Conservation (phyloP, 1,284 basidiomycete genomes). For the Termitomyces sp. region DNA sequence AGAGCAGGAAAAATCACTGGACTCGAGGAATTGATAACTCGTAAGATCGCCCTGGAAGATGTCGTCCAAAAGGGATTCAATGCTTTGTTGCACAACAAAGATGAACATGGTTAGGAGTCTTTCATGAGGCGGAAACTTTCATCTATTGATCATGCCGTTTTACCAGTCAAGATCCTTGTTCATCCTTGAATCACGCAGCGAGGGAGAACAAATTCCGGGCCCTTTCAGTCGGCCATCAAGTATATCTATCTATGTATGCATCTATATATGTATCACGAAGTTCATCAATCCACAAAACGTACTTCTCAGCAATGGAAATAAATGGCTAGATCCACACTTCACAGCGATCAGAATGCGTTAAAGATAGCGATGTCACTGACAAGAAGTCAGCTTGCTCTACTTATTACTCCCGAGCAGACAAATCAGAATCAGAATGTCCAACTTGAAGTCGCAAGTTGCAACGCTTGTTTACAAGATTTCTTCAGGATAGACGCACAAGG, state of each 20-base stretch:
- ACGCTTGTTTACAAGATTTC: too few species aligned
- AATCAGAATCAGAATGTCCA: too few species aligned
- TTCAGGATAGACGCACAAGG: neutral
- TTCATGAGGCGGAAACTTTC: neutral
- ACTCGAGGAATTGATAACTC: conserved; percentile 28
- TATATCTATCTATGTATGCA: neutral
- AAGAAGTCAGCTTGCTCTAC: neutral
- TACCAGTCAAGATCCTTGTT: conserved; percentile 6
- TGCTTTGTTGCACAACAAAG: conserved; percentile 25
- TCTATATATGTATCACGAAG: neutral
- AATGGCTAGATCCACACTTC: neutral
- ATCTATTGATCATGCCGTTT: neutral
- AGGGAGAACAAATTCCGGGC: neutral
- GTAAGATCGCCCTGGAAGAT: conserved; percentile 25
- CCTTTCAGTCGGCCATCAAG: neutral
- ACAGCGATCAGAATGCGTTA: neutral
- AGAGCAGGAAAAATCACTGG: conserved; percentile 24
- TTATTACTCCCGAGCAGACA: too few species aligned
- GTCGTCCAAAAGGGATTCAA: conserved; percentile 27
- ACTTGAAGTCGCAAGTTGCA: too few species aligned
- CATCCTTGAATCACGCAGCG: neutral
- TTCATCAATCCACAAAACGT: too few species aligned
- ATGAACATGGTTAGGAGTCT: conserved; percentile 22
- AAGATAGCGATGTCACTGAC: neutral
- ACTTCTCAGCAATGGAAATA: too few species aligned